A percentile compares a stretch with the other conserved stretches of the same genome.
Conservation (phyloP, 2,329 filamentous ascomycete genomes). For the Alternaria triticimaculans region DNA sequence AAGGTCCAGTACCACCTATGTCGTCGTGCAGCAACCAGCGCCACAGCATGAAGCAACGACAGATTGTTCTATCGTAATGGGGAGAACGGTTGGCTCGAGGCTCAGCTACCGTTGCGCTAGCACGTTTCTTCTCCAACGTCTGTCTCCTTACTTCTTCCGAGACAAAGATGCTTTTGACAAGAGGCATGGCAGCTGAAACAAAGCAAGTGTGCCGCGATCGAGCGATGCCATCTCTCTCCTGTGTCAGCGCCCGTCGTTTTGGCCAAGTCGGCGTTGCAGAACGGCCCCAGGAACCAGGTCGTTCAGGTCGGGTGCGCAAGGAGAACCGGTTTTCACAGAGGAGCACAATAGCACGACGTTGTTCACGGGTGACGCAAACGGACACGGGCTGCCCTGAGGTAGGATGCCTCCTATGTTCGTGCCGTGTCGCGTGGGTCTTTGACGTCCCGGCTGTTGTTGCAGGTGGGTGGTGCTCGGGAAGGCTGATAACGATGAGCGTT, state of each 20-base stretch:
- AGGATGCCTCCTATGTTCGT: conserved; percentile 3
- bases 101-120: conserved; percentile 15
- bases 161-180: conserved; percentile 5
- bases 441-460: conserved; percentile 16
- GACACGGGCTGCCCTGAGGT: conserved; percentile 6
- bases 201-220: conserved; percentile 7
- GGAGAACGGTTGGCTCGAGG: conserved; percentile 24
- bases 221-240: conserved; percentile 5
- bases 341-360: conserved; percentile 12
- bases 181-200: neutral
- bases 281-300: conserved; percentile 4
- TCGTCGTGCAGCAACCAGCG: conserved; percentile 11
- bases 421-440: conserved; percentile 25
- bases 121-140: conserved; percentile 17
- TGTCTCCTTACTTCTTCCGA: neutral
- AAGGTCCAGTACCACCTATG: conserved; percentile 3
- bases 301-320: conserved; percentile 10
- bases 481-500: conserved; percentile 5
- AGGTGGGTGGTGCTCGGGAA: neutral
- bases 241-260: neutral
- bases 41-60: conserved; percentile 17
- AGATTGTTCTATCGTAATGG: conserved; percentile 14
- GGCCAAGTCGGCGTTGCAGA: conserved; percentile 5
- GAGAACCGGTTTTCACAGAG: conserved; percentile 14
- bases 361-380: conserved; percentile 10